These are phyloP conservation scores for Neofusicoccum laricinum DNA, from an alignment of 2,329 filamentous ascomycete genomes.

Conservation along the genomic window DNA sequence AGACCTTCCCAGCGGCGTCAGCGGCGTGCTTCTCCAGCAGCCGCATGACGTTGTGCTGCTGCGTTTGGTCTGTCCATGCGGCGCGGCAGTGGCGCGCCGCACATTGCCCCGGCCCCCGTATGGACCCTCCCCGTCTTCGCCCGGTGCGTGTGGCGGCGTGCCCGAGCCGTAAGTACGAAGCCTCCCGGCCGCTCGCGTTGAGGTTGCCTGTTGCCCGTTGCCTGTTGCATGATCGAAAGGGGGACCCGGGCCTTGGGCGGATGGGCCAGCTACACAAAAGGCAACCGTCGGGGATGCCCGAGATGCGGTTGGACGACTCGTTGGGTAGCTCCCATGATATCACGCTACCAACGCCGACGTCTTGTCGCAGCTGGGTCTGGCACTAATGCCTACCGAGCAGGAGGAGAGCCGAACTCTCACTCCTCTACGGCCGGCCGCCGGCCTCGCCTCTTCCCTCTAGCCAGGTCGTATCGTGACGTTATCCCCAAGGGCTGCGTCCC, in stretches of 20 bases:
- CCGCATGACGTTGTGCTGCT: conserved; percentile 7
- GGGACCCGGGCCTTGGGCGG: background rate
- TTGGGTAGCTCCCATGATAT: background rate
- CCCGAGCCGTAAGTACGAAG: background rate
- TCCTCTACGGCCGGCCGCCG: too few species aligned
- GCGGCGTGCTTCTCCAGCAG: background rate
- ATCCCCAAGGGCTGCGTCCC: too few species aligned
- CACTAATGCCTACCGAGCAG: background rate
- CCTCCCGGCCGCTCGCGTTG: background rate
- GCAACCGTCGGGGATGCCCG: background rate
- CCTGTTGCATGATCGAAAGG: background rate
- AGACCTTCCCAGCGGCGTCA: background rate
- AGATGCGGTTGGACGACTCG: background rate
- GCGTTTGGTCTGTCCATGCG: background rate
- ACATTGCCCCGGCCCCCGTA: background rate
- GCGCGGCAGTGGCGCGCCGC: background rate
- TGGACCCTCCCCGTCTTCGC: background rate
- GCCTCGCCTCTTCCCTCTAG: background rate
- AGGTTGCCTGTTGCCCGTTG: background rate
- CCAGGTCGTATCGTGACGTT: background rate
- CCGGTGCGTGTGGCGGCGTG: background rate
- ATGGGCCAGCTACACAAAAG: background rate
- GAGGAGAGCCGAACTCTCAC: too few species aligned
- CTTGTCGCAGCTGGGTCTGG: background rate
- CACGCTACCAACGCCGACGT: background rate